Evolutionary conservation across 345 rosid genomes (phyloP).

Genomic region (Populus alba): DNA sequence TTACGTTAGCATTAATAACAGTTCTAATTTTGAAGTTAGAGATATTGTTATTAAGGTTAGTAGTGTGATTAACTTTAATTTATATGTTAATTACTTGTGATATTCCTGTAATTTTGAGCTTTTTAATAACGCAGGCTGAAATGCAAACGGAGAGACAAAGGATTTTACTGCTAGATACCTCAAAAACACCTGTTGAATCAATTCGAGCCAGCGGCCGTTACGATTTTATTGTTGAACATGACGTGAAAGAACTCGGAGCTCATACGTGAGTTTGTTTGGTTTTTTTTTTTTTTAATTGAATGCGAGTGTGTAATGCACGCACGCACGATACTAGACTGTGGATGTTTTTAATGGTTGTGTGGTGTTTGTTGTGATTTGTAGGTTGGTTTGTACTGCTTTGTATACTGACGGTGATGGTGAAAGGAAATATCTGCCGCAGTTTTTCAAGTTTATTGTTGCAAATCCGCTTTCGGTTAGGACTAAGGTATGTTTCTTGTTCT

Average conservation of each 20-base stretch:
- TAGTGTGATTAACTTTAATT: not conserved
- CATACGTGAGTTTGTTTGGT: constrained; percentile 56
- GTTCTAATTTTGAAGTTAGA: constrained; percentile 78
- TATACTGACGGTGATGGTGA: constrained; percentile 83
- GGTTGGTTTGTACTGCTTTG: constrained; percentile 92
- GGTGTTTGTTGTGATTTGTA: constrained; percentile 21
- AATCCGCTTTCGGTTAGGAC: constrained; percentile 94
- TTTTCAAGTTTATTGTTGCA: constrained; percentile 84
- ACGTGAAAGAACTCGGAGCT: constrained; percentile 98
- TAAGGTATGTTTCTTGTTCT: constrained; percentile 45
- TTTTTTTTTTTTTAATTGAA: too few species aligned
- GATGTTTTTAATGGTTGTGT: not conserved
- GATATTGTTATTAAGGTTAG: constrained; percentile 73
- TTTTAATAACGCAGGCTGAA: constrained; percentile 59
- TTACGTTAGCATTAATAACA: constrained; percentile 86
- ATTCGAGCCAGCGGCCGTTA: constrained; percentile 86
- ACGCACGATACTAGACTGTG: too few species aligned
- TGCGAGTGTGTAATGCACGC: not conserved
- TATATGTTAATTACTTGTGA: not conserved
- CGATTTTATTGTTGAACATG: constrained; percentile 95
- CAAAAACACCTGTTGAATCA: constrained; percentile 82
- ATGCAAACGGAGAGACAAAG: constrained; percentile 94
- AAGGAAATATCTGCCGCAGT: constrained; percentile 94
- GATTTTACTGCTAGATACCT: constrained; percentile 77
- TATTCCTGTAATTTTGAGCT: not conserved